phyloP scores from a whole-genome alignment of 1,284 basidiomycete genomes.

The Malassezia nana region DNA sequence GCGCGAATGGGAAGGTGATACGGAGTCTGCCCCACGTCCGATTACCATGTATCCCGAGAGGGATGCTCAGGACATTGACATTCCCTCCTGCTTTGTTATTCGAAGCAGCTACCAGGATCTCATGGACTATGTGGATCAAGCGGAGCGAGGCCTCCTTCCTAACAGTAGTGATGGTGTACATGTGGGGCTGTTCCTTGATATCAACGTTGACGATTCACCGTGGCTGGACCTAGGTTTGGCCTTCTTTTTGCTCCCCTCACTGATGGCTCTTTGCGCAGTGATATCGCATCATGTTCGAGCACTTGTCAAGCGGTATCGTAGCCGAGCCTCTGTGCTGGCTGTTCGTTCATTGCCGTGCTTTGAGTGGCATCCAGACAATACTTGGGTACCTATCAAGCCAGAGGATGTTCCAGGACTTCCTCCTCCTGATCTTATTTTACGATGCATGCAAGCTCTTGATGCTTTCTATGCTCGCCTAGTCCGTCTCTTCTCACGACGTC shows the following conservation, averaged over 20 bases:
- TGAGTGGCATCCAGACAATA: slow-evolving; percentile 22
- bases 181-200: slow-evolving; percentile 39
- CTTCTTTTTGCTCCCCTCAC: slow-evolving; percentile 40
- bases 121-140: slow-evolving; percentile 27
- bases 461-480: slow-evolving; percentile 29
- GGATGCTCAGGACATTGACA: slow-evolving; percentile 38
- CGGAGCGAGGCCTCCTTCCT: slow-evolving; percentile 4
- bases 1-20: slow-evolving; percentile 26
- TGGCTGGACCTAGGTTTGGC: slow-evolving; percentile 41
- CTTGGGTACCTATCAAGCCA: slow-evolving; percentile 3
- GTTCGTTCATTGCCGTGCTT: slow-evolving; percentile 40
- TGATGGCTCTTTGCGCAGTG: slow-evolving; percentile 40
- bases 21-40: slow-evolving; percentile 30
- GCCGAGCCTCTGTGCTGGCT: slow-evolving; percentile 38
- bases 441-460: slow-evolving; percentile 41
- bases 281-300: slow-evolving; percentile 36
- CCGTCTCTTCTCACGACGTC: not conserved
- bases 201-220: slow-evolving; percentile 32
- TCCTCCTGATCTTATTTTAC: slow-evolving; percentile 16
- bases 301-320: slow-evolving; percentile 32
- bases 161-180: slow-evolving; percentile 21
- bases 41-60: slow-evolving; percentile 43
- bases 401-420: not conserved
- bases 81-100: slow-evolving; percentile 45
- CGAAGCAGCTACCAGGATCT: slow-evolving; percentile 43